Base-by-base conservation (phyloP, 2,329 filamentous ascomycete genomes). In the Alternaria metachromatica region DNA sequence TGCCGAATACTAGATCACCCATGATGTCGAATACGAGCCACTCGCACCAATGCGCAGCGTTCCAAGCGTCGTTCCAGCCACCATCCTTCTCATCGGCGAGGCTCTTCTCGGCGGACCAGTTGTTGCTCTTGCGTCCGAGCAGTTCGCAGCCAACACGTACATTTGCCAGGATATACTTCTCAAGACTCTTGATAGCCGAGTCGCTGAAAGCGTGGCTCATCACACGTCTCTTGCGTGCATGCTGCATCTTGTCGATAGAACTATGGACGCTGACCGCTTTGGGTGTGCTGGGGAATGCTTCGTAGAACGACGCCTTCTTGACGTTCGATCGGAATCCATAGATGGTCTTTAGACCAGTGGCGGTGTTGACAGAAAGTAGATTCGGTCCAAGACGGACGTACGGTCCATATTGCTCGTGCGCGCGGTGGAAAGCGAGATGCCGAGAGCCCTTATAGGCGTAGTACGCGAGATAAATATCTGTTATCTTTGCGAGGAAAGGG, bases 321-420 rank as follows among this genome's bases (percentile, higher is more conserved):
- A 85, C 81, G 66, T 85, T 84, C 46, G 81, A 76, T 25, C 81
- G 78, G 76, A 80, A 80, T 30, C 82, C 80, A 68, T 87, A 86
- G 71, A 87, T 85, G 9, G 82, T 80, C 62, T 84, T 83, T 18
- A 85, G 71, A 0, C 81, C 82, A 26, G 71, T 85, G 64, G 86
- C 87, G 58, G 88, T 90, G 84, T 96, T 95, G 82, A 96, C 88
- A 1, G 90, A 92, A 45, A 97, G 82, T 64, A 87, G 88, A 78
- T 93, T 93, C 48, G 93, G 93, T 0, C 91, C 91, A 68, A 91
- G 92, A 26, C 93, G 91, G n/a, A 95, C 90, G 55, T 89, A 78
- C n/a, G 67, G 65, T 2, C 91, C 92, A 73, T 96, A 94, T 75
- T 86, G 85, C 70, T 89, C 82, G 77, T 96, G 93, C 70, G 90